Base-by-base conservation (phyloP, 2,329 filamentous ascomycete genomes). In the Fragosphaeria purpurea region DNA sequence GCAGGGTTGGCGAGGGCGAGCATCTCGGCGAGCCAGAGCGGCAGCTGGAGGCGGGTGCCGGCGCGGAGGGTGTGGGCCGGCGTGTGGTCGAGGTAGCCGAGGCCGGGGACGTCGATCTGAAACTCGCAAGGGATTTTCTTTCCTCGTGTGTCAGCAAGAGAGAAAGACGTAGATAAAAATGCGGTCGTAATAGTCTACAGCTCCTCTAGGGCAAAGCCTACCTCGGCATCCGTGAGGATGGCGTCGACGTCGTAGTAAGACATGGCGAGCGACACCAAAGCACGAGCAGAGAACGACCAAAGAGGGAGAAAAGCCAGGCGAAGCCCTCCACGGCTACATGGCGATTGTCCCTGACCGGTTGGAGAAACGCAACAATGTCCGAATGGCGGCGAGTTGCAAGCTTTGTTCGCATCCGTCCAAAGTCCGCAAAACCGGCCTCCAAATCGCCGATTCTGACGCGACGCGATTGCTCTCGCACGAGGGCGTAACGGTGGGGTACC, bases 101-200 rank as follows among this genome's bases (percentile, higher is more conserved):
- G 79, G 51, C 86, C 83, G 22, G 89, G 85, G 35, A 95, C 83
- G 53, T 91, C 86, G 62, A 96, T 79, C 63, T 95, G 86, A 69
- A 97, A 96, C 47, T 86, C 94, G 72, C 90, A 95, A 41, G 93
- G 91, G 35, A 96, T 80, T 86, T 96, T 97, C 83, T 95, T 96
- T 97, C 83, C 95, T 59, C 3, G 31, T 39, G 30, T 5, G 8
- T n/a, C 7, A 31, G 12, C 31, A 43, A 11, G 39, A 37, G 46
- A 44, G 33, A n/a, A n/a, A 32, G 4, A 8, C 33, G 6, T 5
- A 22, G 22, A 22, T 22, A 22, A 22, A 22, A 22, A 22, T 22
- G 22, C 22, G 22, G 22, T 22, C 22, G 22, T 22, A 22, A 22
- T 22, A 22, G 22, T 22, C 22, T 22, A 22, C 22, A 22, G 22